These are phyloP conservation scores for Daldinia childiae DNA, from an alignment of 495 filamentous ascomycete genomes.

Conservation along the genomic window DNA sequence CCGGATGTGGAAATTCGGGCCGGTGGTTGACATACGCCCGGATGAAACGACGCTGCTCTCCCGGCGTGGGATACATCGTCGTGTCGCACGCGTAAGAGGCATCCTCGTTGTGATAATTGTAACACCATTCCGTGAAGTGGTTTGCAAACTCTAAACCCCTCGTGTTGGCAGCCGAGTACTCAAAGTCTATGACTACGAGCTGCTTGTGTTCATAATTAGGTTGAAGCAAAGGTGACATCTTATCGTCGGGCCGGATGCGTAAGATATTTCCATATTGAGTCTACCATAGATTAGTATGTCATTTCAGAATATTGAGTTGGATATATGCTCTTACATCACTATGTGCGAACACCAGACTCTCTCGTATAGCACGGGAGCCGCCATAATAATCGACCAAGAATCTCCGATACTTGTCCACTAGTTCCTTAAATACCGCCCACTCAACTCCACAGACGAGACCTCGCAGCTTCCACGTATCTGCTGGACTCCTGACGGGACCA, in stretches of 20 bases:
- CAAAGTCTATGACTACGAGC: slow-evolving; percentile 97
- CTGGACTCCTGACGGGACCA: slow-evolving; percentile 35
- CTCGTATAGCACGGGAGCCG: slow-evolving; percentile 69
- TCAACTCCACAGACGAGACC: slow-evolving; percentile 85
- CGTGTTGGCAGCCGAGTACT: slow-evolving; percentile 92
- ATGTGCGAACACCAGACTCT: slow-evolving; percentile 89
- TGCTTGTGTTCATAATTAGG: slow-evolving; percentile 94
- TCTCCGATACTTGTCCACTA: slow-evolving; percentile 79
- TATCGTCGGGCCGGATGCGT: slow-evolving; percentile 80
- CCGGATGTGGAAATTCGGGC: slow-evolving; percentile 63
- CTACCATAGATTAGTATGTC: slow-evolving; percentile 56
- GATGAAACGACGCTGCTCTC: slow-evolving; percentile 86
- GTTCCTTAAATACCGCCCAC: slow-evolving; percentile 80
- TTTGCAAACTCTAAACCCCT: slow-evolving; percentile 95
- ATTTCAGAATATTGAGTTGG: not conserved
- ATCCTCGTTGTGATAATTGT: slow-evolving; percentile 86
- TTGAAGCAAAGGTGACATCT: slow-evolving; percentile 84
- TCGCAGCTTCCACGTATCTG: slow-evolving; percentile 69
- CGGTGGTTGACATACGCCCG: slow-evolving; percentile 85
- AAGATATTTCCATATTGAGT: slow-evolving; percentile 99
- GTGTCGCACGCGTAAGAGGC: slow-evolving; percentile 72
- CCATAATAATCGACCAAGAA: slow-evolving; percentile 80
- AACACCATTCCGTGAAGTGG: slow-evolving; percentile 98
- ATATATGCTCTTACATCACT: slow-evolving; percentile 78
- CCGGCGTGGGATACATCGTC: slow-evolving; percentile 75